Conservation (phyloP, 768 basidiomycete species). For the Multifurca ochricompacta region DNA sequence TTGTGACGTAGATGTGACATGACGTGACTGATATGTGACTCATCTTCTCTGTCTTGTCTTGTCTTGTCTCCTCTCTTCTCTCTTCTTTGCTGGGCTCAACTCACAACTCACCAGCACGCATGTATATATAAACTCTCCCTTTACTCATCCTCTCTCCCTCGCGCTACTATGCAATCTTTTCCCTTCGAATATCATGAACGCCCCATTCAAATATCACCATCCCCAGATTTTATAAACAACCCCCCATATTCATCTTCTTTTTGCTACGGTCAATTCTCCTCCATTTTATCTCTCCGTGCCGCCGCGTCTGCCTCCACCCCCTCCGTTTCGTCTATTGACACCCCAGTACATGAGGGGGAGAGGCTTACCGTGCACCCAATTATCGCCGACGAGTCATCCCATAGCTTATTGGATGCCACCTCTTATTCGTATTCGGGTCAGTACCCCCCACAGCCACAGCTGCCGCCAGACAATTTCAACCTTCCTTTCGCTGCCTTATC, state of each 20-base stretch:
- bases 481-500: not conserved
- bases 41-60: no score
- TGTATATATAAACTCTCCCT: not conserved
- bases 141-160: not conserved
- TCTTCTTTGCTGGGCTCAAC: no score
- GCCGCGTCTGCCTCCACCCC: not conserved
- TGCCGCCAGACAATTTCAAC: constrained; percentile 2
- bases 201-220: not conserved
- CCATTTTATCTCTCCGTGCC: not conserved
- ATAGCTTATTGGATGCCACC: not conserved
- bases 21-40: no score
- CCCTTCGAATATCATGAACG: not conserved
- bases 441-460: not conserved
- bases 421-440: constrained; percentile 1
- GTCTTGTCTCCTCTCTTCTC: no score
- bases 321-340: constrained; percentile 1
- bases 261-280: not conserved
- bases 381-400: constrained; percentile 2
- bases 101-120: not conserved
- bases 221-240: not conserved
- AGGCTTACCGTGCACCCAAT: not conserved
- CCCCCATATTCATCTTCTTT: not conserved
- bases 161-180: not conserved
- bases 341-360: constrained; percentile 7
- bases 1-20: no score